Base-by-base conservation (phyloP, 1,139 yeast genomes). In the Magnusiomyces suaveolens region DNA sequence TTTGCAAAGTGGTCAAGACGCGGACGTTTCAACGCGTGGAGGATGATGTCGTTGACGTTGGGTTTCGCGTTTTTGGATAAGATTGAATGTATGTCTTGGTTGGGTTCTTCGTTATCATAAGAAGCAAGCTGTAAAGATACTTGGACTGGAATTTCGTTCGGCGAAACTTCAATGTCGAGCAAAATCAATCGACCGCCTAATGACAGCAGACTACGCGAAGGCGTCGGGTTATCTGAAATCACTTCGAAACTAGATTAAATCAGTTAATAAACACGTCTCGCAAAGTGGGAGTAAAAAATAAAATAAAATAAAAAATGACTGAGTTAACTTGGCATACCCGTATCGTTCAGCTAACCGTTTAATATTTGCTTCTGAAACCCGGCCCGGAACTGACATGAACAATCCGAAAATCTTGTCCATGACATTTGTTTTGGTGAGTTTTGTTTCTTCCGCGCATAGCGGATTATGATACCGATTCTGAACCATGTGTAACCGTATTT, bases 151-250 rank as follows among this genome's bases (percentile, higher is more conserved):
- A 46, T 25, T 60, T 60, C 52, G 32, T 50, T 36, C 2, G 50
- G 23, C 10, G 47, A 33, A n/a, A 43, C 54, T 14, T 54, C 56
- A 29, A 63, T 53, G 46, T 64, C 64, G 43, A 70, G 58, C 14
- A 70, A 63, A n/a, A 69, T 64, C 36, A 70, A 67, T 10, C 68
- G 63, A 1, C 73, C 73, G 1, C 72, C 68, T 3, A 70, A 59
- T 33, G 72, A 67, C 23, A 70, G 57, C 21, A 72, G 60, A 47
- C 63, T 63, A 8, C 66, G 66, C 6, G 58, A 54, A 20, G 55
- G 60, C 4, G 62, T 59, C 6, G 62, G 52, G 16, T 54, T 54
- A 36, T 66, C 70, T 52, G 69, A 72, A 54, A 69, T 69, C 2
- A 69, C 63, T 53, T 70, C 73, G 49, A 70, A 67, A 48, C 56